Conservation (phyloP, 257 asterid species). For the Fraxinus cuspidata region DNA sequence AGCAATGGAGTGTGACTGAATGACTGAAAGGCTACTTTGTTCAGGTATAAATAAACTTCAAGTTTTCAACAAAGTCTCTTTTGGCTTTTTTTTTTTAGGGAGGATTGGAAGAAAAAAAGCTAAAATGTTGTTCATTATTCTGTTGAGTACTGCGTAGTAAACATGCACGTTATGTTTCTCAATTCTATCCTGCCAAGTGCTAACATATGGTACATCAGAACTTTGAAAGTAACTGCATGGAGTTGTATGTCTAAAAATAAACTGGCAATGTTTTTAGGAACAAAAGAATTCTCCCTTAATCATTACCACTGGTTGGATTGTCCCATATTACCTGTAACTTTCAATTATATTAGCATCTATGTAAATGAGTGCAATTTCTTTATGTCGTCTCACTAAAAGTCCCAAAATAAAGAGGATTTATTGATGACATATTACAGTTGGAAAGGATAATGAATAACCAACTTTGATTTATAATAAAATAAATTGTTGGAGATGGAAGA, state of each 20-base stretch:
- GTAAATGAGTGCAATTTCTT: constrained; percentile 23
- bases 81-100: not conserved
- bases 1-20: constrained; percentile 23
- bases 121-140: not conserved
- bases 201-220: constrained; percentile 52
- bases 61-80: not conserved
- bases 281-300: constrained; percentile 38
- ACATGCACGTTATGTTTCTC: not conserved
- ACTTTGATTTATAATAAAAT: constrained; percentile 31
- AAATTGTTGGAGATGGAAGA: constrained; percentile 26
- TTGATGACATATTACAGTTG: constrained; percentile 31
- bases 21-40: constrained; percentile 18
- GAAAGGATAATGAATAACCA: constrained; percentile 27
- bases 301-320: constrained; percentile 53
- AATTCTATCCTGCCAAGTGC: constrained; percentile 15
- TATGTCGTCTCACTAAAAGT: constrained; percentile 31
- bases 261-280: constrained; percentile 24
- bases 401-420: constrained; percentile 11
- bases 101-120: not conserved
- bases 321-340: constrained; percentile 34
- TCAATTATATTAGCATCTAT: constrained; percentile 31
- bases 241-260: constrained; percentile 36
- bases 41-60: constrained; percentile 22
- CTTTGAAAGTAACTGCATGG: constrained; percentile 47
- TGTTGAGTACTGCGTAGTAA: not conserved